Evolutionary conservation across 495 filamentous ascomycete species (phyloP).

Genomic region (Annulohypoxylon nitens): DNA sequence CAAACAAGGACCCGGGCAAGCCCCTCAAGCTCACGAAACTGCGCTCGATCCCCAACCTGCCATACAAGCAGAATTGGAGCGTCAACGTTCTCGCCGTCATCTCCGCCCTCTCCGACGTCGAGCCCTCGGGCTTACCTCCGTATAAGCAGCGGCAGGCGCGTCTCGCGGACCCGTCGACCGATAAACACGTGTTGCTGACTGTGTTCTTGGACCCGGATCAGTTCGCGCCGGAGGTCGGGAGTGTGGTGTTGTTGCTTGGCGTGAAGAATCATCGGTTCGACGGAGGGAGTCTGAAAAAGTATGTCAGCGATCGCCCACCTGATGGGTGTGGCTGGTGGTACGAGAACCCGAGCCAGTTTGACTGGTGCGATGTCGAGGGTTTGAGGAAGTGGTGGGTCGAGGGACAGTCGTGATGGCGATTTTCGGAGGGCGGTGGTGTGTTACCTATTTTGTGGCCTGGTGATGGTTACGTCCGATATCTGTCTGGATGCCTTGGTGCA

Average conservation of each 20-base stretch:
- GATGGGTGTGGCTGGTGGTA: conserved; percentile 59
- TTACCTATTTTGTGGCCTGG: too few relatives aligned
- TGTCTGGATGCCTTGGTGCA: too few relatives aligned
- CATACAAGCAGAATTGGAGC: conserved; percentile 64
- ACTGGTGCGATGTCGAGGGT: conserved; percentile 58
- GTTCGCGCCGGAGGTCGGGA: conserved; percentile 57
- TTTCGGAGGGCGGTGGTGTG: neutral
- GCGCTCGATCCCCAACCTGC: conserved; percentile 57
- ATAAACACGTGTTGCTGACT: conserved; percentile 59
- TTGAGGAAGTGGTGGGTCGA: conserved; percentile 58
- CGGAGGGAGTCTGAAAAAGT: conserved; percentile 63
- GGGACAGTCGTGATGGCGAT: neutral
- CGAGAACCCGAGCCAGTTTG: conserved; percentile 52
- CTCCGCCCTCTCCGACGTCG: conserved; percentile 54
- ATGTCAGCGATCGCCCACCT: conserved; percentile 54
- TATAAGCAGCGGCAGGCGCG: conserved; percentile 58
- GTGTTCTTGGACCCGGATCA: conserved; percentile 60
- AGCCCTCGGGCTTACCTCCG: conserved; percentile 56
- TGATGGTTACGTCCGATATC: neutral
- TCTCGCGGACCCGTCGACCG: conserved; percentile 56
- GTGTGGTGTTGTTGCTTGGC: conserved; percentile 58
- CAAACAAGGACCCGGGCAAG: conserved; percentile 42
- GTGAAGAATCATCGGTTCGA: conserved; percentile 64
- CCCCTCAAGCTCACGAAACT: conserved; percentile 59
- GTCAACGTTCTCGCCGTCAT: conserved; percentile 61